Evolutionary conservation across 1,139 yeast species (phyloP).

Genomic region (Nakaseomyces sp.): DNA sequence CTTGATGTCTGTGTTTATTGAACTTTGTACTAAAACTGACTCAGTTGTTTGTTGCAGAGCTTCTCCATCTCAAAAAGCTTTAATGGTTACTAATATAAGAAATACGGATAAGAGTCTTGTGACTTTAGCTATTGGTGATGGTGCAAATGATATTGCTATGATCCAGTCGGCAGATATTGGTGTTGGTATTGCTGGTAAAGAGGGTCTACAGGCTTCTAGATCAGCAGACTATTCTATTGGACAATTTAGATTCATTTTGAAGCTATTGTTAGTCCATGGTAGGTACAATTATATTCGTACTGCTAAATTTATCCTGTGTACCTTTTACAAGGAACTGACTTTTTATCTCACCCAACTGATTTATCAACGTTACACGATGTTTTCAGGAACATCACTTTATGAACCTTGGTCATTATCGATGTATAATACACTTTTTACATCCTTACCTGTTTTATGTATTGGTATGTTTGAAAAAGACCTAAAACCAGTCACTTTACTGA

Average conservation of each 20-base stretch:
- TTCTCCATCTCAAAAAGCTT: constrained; percentile 92
- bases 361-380: constrained; percentile 78
- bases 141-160: constrained; percentile 99
- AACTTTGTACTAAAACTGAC: constrained; percentile 77
- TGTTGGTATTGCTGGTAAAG: constrained; percentile 92
- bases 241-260: constrained; percentile 76
- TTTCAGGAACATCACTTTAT: constrained; percentile 86
- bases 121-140: constrained; percentile 97
- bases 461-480: constrained; percentile 96
- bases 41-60: constrained; percentile 95
- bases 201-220: constrained; percentile 94
- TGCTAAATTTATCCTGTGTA: constrained; percentile 82
- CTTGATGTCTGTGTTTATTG: constrained; percentile 65
- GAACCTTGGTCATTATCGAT: constrained; percentile 95
- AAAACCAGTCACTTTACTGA: constrained; percentile 76
- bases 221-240: constrained; percentile 94
- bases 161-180: constrained; percentile 98
- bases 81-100: constrained; percentile 74
- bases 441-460: constrained; percentile 79
- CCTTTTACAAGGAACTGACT: constrained; percentile 87
- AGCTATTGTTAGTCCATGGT: constrained; percentile 85
- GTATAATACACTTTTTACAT: constrained; percentile 93
- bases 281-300: constrained; percentile 90
- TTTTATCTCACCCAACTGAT: constrained; percentile 84
- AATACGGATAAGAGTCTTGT: constrained; percentile 56